phyloP scores from a whole-genome alignment of 306 rosid species.

The Hippophae tibetana region DNA sequence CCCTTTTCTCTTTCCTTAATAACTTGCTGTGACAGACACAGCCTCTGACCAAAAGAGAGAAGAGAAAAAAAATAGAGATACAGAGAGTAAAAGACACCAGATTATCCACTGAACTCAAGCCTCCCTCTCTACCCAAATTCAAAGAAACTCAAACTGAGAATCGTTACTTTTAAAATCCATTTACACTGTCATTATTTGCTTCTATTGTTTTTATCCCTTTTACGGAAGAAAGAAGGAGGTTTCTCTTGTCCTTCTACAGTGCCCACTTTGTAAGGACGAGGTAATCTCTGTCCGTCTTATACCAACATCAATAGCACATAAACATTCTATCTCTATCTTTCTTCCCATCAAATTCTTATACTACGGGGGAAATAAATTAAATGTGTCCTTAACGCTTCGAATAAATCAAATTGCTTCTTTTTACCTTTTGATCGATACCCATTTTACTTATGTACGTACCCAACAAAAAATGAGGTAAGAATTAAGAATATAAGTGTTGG shows the following conservation, averaged over 20 bases:
- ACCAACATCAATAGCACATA: background rate
- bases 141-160: no score
- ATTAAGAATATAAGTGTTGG: slow-evolving; percentile 11
- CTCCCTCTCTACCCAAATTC: no score
- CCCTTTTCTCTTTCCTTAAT: no score
- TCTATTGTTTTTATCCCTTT: slow-evolving; percentile 1
- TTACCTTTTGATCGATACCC: slow-evolving; percentile 19
- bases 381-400: slow-evolving; percentile 5
- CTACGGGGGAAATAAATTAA: background rate
- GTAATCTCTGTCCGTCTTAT: slow-evolving; percentile 25
- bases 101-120: no score
- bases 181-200: background rate
- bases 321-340: background rate
- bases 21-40: no score
- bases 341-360: background rate
- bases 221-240: slow-evolving; percentile 20
- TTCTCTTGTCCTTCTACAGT: slow-evolving; percentile 46
- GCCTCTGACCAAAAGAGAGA: no score
- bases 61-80: no score
- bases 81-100: no score
- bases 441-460: background rate
- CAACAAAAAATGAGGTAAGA: background rate
- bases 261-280: slow-evolving; percentile 50
- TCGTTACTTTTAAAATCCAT: background rate
- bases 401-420: slow-evolving; percentile 8